phyloP scores from a whole-genome alignment of 306 rosid genomes.

The cucumber (Cucumis sativus) region Cucumber_9930_V3 NC_026657.2:11952501-11953000 shows the following conservation, averaged over 20 bases:
- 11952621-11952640: conserved; percentile 3
- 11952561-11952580: neutral
- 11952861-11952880: neutral
- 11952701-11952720: neutral
- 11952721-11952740: neutral
- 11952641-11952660: neutral
- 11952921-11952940: neutral
- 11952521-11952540: neutral
- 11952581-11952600: neutral
- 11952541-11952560: neutral
- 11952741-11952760: neutral
- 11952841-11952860: neutral
- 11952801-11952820: neutral
- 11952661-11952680: neutral
- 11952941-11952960: neutral
- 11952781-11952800: neutral
- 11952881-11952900: neutral
- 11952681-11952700: neutral
- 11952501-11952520: neutral
- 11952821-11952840: neutral
- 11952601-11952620: conserved; percentile 5
- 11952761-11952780: neutral
- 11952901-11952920: too few species aligned
- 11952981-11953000: neutral
- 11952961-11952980: neutral